A percentile compares a stretch with the other conserved stretches of the same genome.
Evolutionary conservation across 2,329 filamentous ascomycete genomes (phyloP).

Genomic region (Diaporthe helianthi): DNA sequence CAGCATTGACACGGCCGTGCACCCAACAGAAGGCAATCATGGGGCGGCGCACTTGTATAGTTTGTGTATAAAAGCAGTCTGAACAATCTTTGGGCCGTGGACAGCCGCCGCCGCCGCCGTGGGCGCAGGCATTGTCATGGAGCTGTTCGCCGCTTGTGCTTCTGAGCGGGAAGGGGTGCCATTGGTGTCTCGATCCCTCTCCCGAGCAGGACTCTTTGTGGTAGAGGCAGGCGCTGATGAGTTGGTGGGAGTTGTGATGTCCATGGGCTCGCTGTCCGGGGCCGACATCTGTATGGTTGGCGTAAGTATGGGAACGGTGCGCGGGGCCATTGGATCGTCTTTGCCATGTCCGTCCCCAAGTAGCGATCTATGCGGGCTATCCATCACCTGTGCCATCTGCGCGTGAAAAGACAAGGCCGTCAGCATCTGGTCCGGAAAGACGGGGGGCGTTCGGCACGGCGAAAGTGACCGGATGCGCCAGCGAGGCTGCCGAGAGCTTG

Average conservation of each 20-base stretch:
- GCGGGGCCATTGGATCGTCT: constrained; percentile 56
- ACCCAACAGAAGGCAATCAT: neutral
- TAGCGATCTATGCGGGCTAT: constrained; percentile 55
- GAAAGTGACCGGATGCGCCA: constrained; percentile 13
- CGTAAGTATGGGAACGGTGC: constrained; percentile 64
- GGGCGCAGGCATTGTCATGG: constrained; percentile 58
- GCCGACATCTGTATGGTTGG: constrained; percentile 66
- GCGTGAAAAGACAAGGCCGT: constrained; percentile 43
- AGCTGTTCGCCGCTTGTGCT: constrained; percentile 41
- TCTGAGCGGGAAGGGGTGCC: constrained; percentile 44
- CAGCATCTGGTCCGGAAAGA: constrained; percentile 33
- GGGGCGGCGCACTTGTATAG: constrained; percentile 80
- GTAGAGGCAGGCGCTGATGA: constrained; percentile 51
- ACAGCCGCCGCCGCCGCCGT: constrained; percentile 73
- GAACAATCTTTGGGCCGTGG: constrained; percentile 95
- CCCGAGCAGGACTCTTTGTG: constrained; percentile 53
- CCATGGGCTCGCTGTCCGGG: constrained; percentile 67
- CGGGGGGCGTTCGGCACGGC: constrained; percentile 27
- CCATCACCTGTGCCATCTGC: constrained; percentile 61
- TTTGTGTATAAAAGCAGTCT: constrained; percentile 99
- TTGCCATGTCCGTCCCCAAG: constrained; percentile 46
- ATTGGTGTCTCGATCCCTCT: constrained; percentile 49
- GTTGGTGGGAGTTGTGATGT: constrained; percentile 62
- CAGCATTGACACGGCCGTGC: neutral
- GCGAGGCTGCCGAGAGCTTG: neutral